Evolutionary conservation across 2,329 filamentous ascomycete species (phyloP).

Genomic region (Hypoxylon sp.): DNA sequence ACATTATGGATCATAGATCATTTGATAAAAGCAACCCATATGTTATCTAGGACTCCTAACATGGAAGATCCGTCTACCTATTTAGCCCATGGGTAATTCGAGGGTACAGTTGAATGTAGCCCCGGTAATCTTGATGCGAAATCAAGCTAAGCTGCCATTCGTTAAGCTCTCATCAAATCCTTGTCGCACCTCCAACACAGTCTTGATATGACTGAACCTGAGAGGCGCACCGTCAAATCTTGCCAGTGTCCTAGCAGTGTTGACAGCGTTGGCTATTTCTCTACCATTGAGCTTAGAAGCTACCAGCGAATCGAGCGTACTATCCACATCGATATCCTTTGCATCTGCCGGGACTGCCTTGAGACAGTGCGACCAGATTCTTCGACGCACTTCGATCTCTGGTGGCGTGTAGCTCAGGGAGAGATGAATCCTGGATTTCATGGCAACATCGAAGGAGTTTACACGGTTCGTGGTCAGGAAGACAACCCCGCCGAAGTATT

Average conservation of each 20-base stretch:
- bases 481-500: constrained; percentile 54
- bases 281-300: constrained; percentile 37
- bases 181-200: constrained; percentile 40
- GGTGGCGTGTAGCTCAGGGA: constrained; percentile 47
- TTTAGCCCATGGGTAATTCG: not conserved
- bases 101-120: too few species aligned
- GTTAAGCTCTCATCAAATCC: constrained; percentile 39
- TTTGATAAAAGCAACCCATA: too few species aligned
- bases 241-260: constrained; percentile 42
- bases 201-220: constrained; percentile 39
- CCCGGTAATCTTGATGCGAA: not conserved
- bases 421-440: constrained; percentile 54
- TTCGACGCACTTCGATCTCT: constrained; percentile 31
- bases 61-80: not conserved
- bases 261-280: constrained; percentile 42
- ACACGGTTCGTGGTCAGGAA: constrained; percentile 56
- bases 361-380: constrained; percentile 42
- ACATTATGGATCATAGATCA: too few species aligned
- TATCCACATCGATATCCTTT: constrained; percentile 28
- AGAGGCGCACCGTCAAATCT: constrained; percentile 37
- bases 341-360: constrained; percentile 17
- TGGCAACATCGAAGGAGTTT: constrained; percentile 52
- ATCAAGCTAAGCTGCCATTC: constrained; percentile 38
- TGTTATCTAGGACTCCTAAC: too few species aligned
- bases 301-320: constrained; percentile 25